Base-by-base conservation (phyloP, 768 basidiomycete genomes). In the Hericium coralloides region DNA sequence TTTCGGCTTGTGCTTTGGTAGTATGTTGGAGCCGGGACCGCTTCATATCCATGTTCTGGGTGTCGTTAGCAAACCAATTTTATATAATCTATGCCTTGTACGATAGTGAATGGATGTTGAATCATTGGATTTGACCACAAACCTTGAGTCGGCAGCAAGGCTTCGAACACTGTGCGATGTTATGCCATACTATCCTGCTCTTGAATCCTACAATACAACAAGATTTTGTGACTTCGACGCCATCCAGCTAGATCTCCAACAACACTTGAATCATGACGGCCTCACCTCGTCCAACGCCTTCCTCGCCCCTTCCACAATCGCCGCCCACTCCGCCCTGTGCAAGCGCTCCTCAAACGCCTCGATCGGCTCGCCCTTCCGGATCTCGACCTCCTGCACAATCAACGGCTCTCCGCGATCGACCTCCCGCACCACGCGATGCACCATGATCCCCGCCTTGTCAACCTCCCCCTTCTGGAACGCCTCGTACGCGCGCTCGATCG, bases 351-450 rank as follows among this genome's bases (percentile, higher is more conserved):
- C 91, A 60, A 92, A 85, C 36, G 74, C 76, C 58, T 87, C 86
- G 56, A 86, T 69, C 4, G 80, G 68, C 61, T 98, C 95, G 6
- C 81, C 92, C 57, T 82, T 71, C 60, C 73, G 70, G 54, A 95
- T 84, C 62, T 80, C 79, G 2, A 98, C 81, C 67, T 93, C 83
- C 57, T 82, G 74, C 49, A 95, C 87, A 25, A 98, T 69, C 39
- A 99, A 63, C 0, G 95, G 93, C 63, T 91, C 84, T 0, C 97
- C 97, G 7, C 85, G 82, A 71, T 99, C 97, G 26, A 99, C 94
- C 66, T 95, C 90, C 61, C 84, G 85, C 38, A 98, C 84, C 14
- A 98, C 97, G 23, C 85, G 80, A 70, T 99, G 97, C 0, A 98
- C 85, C 95, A 98, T 98, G 1, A 81, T 84, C 0, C 97, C 95